Evolutionary conservation across 2,329 filamentous ascomycete genomes (phyloP).

Genomic region (Nigrospora oryzae): DNA sequence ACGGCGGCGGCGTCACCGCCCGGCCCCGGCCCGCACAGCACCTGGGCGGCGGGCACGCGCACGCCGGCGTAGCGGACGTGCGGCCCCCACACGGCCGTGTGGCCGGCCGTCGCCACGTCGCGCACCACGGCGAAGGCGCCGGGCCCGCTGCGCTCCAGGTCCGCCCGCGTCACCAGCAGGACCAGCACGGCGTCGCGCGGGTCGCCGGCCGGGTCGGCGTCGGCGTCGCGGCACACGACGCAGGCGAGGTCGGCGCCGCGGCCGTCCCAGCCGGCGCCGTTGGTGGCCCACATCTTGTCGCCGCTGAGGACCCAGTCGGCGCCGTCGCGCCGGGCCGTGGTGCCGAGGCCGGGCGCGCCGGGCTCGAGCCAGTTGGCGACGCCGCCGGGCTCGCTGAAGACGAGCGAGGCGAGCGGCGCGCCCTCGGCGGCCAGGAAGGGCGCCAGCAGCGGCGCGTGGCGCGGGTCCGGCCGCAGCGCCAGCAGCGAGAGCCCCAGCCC

Average conservation of each 20-base stretch:
- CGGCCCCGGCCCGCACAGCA: slow-evolving; percentile 36
- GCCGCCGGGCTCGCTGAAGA: slow-evolving; percentile 42
- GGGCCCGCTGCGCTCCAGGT: slow-evolving; percentile 33
- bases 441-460: slow-evolving; percentile 30
- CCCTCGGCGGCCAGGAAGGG: slow-evolving; percentile 36
- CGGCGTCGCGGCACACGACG: slow-evolving; percentile 37
- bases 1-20: slow-evolving; percentile 32
- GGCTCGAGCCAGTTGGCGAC: slow-evolving; percentile 43
- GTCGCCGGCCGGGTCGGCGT: slow-evolving; percentile 8
- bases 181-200: slow-evolving; percentile 31
- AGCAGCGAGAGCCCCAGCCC: slow-evolving; percentile 43
- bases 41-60: slow-evolving; percentile 34
- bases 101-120: slow-evolving; percentile 34
- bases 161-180: slow-evolving; percentile 36
- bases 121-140: slow-evolving; percentile 35
- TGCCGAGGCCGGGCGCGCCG: slow-evolving; percentile 37
- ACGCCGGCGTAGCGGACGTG: slow-evolving; percentile 38
- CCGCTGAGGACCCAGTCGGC: slow-evolving; percentile 40
- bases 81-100: slow-evolving; percentile 38
- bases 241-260: slow-evolving; percentile 42
- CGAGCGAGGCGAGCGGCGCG: slow-evolving; percentile 38
- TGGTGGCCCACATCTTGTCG: slow-evolving; percentile 50
- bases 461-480: slow-evolving; percentile 31
- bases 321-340: slow-evolving; percentile 37
- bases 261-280: slow-evolving; percentile 43